Base-by-base conservation (phyloP, 441 rosid genomes). In the Populus hybrid region DNA sequence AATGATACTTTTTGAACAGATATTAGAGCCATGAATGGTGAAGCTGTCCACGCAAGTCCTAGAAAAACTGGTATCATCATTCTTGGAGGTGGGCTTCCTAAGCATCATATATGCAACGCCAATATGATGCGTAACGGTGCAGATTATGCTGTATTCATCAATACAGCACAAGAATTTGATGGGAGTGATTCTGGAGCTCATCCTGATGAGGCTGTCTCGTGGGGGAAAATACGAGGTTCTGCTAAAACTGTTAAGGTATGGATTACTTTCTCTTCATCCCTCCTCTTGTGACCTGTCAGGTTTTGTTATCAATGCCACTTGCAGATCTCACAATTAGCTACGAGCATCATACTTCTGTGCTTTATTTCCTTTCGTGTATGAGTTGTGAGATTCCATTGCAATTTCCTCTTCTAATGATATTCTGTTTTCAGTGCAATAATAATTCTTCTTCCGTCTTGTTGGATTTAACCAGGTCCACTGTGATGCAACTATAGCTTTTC, bases 41-140 rank as follows among this genome's bases (percentile, higher is more conserved):
- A 94, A 87, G 93, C 97, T 70, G 98, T 94, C 76, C 93, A 90
- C 88, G 97, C 94, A 20, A 77, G 30, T 82, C 94, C 92, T 21
- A 89, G 93, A 78, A 94, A 94, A 77, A 90, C 97, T n/a, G 98
- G 99, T 72, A 87, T 92, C 90, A 89, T 95, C 75, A 86, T 94
- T 79, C 91, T 95, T 63, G 99, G 97, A 80, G 98, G 99, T 1
- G 98, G 99, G 6, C 77, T 95, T 74, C 97, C 97, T 1, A 95
- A 95, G 86, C 99, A 95, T 85, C 99, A 95, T 82, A 94, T 95
- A 59, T 94, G 97, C 86, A 94, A 95, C 75, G 99, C 99, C 78
- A 95, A 92, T 81, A 92, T 95, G 99, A 94, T 95, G 98, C 94
- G 97, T 53, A 95, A 94, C 79, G 99, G 99, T 79, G 93, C 99